These are phyloP conservation scores for Nakaseomyces nivariensis DNA, from an alignment of 1,139 yeast genomes.

Conservation along the genomic window DNA sequence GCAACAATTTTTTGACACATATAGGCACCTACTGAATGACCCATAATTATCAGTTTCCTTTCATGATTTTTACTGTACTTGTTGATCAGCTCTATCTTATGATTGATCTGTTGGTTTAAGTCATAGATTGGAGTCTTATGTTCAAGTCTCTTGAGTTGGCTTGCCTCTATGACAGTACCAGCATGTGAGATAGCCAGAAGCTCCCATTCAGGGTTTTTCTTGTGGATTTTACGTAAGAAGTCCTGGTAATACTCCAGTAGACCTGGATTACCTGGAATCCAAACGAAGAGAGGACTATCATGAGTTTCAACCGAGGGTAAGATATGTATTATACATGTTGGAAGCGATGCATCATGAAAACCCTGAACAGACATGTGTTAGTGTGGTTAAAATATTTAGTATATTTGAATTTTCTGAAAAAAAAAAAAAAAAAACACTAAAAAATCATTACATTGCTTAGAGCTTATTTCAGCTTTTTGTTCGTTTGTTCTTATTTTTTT, in stretches of 20 bases:
- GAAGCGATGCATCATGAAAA: slow-evolving; percentile 5
- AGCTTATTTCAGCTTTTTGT: too few species aligned
- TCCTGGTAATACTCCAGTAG: slow-evolving; percentile 46
- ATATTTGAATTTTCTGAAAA: too few species aligned
- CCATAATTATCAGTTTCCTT: slow-evolving; percentile 39
- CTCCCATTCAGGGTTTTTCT: slow-evolving; percentile 38
- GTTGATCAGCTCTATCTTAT: slow-evolving; percentile 37
- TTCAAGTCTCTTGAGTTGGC: slow-evolving; percentile 12
- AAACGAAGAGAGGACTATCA: slow-evolving; percentile 32
- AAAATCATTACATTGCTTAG: too few species aligned
- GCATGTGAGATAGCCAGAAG: slow-evolving; percentile 45
- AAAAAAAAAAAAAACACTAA: too few species aligned
- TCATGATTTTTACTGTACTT: slow-evolving; percentile 18
- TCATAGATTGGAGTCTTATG: slow-evolving; percentile 27
- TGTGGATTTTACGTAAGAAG: slow-evolving; percentile 38
- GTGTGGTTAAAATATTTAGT: too few species aligned
- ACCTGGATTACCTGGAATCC: slow-evolving; percentile 67
- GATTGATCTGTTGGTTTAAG: slow-evolving; percentile 44
- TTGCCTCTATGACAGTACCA: slow-evolving; percentile 7
- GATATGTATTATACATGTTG: slow-evolving; percentile 7
- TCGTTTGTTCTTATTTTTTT: too few species aligned
- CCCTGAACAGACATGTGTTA: slow-evolving; percentile 4
- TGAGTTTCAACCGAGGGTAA: background rate
- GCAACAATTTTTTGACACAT: slow-evolving; percentile 40
- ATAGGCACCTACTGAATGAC: slow-evolving; percentile 57